Conservation (phyloP, 2,329 filamentous ascomycete genomes). For the Cytospora leucostoma region DNA sequence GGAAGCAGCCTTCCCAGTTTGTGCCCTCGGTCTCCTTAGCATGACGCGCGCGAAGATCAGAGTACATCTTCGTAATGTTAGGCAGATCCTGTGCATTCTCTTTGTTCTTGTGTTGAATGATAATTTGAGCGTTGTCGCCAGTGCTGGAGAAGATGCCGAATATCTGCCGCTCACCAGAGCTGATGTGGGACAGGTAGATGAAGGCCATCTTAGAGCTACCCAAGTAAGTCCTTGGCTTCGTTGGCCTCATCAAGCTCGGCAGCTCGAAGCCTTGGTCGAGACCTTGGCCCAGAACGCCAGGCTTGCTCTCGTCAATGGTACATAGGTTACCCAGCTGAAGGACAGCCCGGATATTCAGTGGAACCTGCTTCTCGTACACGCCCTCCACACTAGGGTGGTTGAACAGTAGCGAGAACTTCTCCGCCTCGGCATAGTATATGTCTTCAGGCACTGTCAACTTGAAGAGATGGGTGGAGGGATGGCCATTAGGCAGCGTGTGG, state of each 20-base stretch:
- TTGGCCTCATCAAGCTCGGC: constrained; percentile 67
- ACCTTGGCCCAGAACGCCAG: constrained; percentile 88
- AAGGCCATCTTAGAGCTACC: constrained; percentile 75
- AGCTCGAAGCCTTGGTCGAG: constrained; percentile 94
- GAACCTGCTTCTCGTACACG: constrained; percentile 93
- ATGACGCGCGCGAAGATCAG: constrained; percentile 69
- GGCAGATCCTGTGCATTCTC: constrained; percentile 81
- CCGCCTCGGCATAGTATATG: constrained; percentile 79
- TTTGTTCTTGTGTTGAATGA: constrained; percentile 81
- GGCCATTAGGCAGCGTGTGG: constrained; percentile 91
- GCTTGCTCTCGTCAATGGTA: constrained; percentile 87
- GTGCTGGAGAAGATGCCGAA: constrained; percentile 91
- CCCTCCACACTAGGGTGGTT: constrained; percentile 94
- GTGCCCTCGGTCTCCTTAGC: constrained; percentile 64
- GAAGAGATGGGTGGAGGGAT: constrained; percentile 91
- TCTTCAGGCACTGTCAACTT: constrained; percentile 89
- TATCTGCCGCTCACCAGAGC: constrained; percentile 85
- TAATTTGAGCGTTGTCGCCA: constrained; percentile 76
- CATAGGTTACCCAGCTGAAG: constrained; percentile 88
- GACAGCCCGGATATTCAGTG: constrained; percentile 81
- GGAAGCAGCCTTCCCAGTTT: constrained; percentile 77
- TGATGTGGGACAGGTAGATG: constrained; percentile 90
- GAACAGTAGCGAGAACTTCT: constrained; percentile 81
- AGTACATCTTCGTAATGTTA: constrained; percentile 86
- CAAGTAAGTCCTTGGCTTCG: constrained; percentile 71